Conservation (phyloP, 192 early-diverging fungal species). For the Mortierella hygrophila region DNA sequence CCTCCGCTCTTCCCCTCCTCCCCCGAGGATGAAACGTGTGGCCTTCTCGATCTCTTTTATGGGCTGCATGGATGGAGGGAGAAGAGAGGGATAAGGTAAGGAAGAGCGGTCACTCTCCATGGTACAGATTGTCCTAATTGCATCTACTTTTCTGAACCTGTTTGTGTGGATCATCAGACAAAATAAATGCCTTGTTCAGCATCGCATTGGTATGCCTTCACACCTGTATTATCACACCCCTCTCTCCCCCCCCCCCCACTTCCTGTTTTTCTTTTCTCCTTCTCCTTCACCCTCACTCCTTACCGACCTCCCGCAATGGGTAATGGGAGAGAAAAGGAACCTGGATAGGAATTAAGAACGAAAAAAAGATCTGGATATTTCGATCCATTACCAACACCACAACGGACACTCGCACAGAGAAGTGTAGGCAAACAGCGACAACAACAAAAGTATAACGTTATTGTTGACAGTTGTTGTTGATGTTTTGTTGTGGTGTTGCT, state of each 20-base stretch:
- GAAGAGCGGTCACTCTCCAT: background rate
- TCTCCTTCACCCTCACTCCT: background rate
- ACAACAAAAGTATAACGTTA: background rate
- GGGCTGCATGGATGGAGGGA: background rate
- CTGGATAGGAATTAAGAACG: background rate
- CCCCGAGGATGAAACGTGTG: slow-evolving; percentile 1
- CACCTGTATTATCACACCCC: background rate
- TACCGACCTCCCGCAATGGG: background rate
- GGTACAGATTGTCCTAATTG: background rate
- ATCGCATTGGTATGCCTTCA: background rate
- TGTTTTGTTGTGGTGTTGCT: background rate
- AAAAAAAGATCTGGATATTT: background rate
- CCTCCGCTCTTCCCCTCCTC: background rate
- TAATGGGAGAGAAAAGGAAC: background rate
- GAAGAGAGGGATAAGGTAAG: background rate
- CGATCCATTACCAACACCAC: background rate
- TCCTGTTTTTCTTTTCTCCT: background rate
- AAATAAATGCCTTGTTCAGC: background rate
- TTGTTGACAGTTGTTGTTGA: background rate
- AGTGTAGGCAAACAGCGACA: too few relatives aligned
- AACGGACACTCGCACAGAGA: background rate
- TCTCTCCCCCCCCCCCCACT: too few relatives aligned
- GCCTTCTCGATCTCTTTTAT: background rate
- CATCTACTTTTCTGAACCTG: too few relatives aligned
- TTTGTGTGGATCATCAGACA: too few relatives aligned